Evolutionary conservation across 169 alveolate genomes (phyloP), one percentile per base, ranked within the genome.

Genomic region (Plasmodium cynomolgi): DNA sequence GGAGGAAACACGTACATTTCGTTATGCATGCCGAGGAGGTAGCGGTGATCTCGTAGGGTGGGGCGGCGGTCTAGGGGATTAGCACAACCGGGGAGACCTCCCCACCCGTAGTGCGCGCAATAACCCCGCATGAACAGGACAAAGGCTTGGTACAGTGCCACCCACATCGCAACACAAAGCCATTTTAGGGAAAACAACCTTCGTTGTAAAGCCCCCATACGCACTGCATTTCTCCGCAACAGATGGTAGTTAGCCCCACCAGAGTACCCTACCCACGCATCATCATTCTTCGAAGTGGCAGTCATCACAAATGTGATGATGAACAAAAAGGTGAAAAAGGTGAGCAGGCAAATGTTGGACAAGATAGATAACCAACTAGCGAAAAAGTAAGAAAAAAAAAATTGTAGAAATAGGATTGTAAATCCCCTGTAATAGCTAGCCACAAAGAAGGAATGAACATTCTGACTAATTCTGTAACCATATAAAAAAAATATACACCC

Each of bases 321-420:
- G 37, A 54, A 37, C 44, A 73, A 75, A 47, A 58, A 7, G 6
- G 68, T 11, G 79, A 85, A 85, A 31, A 73, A 74, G 3, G 20
- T 44, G 34, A 47, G 41, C 26, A 74, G 50, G 33, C 23, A 85
- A 31, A n/a, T 58, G 68, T 75, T 85, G 39, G 93, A 85, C 37
- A 85, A 85, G 11, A 73, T 73, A 2, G 85, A 73, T 34, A 85
- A 29, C 37, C 39, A 26, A 33, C 56, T 44, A 29, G 75, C 79
- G 39, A 85, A 85, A 73, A 74, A 85, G 54, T 85, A 85, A 4
- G 84, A 74, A 50, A 74, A 85, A 85, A 73, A 85, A 85, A 85
- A 85, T 50, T 85, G 84, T 74, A 85, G 39, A 77, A 85, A 85
- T 34, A 85, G n/a, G 8, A 85, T 31, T 31, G 73, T 37, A 29